Percentiles rank a stretch among this genome's conserved stretches.
These are phyloP conservation scores for Capsicum rhomboideum DNA, from an alignment of 257 asterid species.

Conservation along the genomic window DNA sequence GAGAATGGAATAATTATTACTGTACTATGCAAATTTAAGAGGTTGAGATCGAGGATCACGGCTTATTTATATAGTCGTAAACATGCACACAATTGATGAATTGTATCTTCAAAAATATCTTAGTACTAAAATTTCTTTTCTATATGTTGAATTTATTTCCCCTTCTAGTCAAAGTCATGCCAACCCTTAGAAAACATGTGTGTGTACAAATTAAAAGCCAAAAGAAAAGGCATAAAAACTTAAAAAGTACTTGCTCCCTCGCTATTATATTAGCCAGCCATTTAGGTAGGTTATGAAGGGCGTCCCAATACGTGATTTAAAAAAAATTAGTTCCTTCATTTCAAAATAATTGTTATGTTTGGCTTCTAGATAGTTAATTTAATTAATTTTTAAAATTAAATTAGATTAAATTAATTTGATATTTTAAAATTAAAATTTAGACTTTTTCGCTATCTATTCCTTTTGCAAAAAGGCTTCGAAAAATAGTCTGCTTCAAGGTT, in stretches of 20 bases:
- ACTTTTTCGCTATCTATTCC: too few species aligned
- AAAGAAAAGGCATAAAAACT: not conserved
- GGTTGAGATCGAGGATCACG: not conserved
- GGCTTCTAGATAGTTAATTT: too few species aligned
- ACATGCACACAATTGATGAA: not conserved
- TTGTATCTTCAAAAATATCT: not conserved
- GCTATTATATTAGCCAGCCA: not conserved
- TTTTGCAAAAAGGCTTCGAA: too few species aligned
- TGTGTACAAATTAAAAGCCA: not conserved
- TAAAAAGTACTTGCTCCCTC: not conserved
- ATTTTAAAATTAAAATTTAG: too few species aligned
- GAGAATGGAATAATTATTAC: not conserved
- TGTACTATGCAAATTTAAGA: not conserved
- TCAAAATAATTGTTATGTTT: too few species aligned
- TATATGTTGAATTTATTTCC: constrained; percentile 5
- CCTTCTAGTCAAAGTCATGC: constrained; percentile 32
- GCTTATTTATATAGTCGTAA: not conserved
- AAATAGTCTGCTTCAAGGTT: too few species aligned
- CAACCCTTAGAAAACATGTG: constrained; percentile 15
- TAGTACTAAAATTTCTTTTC: not conserved
- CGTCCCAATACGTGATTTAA: too few species aligned
- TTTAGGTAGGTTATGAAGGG: not conserved
- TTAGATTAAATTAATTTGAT: too few species aligned
- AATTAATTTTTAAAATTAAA: too few species aligned
- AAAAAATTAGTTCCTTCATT: too few species aligned